These are phyloP conservation scores for Phytophthora brassicae DNA, from an alignment of 352 stramenopile genomes.

Conservation along the genomic window DNA sequence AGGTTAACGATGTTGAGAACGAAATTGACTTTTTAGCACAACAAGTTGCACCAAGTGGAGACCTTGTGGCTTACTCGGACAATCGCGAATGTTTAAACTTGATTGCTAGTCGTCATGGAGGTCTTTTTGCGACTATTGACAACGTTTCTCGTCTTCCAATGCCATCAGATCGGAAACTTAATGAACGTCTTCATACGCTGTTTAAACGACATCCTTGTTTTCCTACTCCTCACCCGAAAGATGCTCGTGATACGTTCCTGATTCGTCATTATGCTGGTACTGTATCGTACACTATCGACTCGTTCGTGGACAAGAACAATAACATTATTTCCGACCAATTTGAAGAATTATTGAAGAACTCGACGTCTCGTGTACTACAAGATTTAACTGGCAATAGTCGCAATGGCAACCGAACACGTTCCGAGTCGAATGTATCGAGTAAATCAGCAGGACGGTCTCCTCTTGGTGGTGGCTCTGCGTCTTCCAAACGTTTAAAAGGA, in stretches of 20 bases:
- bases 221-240: constrained; percentile 82
- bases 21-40: constrained; percentile 43
- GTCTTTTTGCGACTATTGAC: constrained; percentile 86
- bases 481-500: constrained; percentile 63
- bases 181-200: constrained; percentile 80
- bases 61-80: constrained; percentile 75
- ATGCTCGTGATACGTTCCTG: constrained; percentile 83
- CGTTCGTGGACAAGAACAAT: constrained; percentile 92
- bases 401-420: constrained; percentile 39
- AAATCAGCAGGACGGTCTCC: constrained; percentile 45
- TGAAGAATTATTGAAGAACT: constrained; percentile 83
- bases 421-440: constrained; percentile 42
- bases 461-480: constrained; percentile 39
- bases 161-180: constrained; percentile 87
- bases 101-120: constrained; percentile 79
- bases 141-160: constrained; percentile 82
- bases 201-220: constrained; percentile 86
- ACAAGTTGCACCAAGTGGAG: constrained; percentile 41
- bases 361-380: constrained; percentile 68
- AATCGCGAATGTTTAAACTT: constrained; percentile 86
- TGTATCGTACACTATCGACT: constrained; percentile 83
- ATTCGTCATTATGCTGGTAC: constrained; percentile 85
- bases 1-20: constrained; percentile 35
- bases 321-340: constrained; percentile 90
- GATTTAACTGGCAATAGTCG: constrained; percentile 60